Evolutionary conservation across 1,284 basidiomycete species (phyloP), one percentile per base, ranked within the genome.

Genomic region (Austropuccinia psidii): DNA sequence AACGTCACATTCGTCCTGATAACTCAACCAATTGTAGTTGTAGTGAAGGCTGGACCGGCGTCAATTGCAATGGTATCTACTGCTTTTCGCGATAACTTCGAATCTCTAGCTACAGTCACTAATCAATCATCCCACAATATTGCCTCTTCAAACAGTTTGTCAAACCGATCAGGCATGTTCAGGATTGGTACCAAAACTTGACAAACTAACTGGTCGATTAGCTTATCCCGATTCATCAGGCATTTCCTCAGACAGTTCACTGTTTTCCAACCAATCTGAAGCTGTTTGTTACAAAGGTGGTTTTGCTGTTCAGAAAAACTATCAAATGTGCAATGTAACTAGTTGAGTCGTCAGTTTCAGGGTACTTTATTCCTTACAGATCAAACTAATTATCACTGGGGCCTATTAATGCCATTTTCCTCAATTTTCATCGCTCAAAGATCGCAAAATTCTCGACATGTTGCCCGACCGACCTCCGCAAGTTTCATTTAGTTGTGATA

Each of bases 291-390:
- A 96, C 84, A 89, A 85, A 73, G 91, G 90, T 54, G 95, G 95
- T 15, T 86, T 90, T 78, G 92, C 92, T 0, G 89, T 98, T 17
- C 89, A 91, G 81, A 88, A 87, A 80, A 93, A 93, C 78, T 93
- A 93, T 81, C 95, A 98, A 81, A 91, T 96, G 87, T 98, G 95
- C 83, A 88, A 97, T 80, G 94, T 98, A 33, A 98, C 94, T 17
- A 97, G 91, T 93, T 79, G 78, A 90, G 83, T 15, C 55, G 8
- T 45, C 41, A 11, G n/a, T 11, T 45, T 45, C n/a, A 6, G 31
- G 15, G 15, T n/a, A 8, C 19, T 24, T 58, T n/a, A 24, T 41
- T 24, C 24, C 49, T 50, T 7, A 15, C 29, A 11, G 11, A 27
- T 41, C 4, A 9, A 13, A 17, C 29, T 17, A 17, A 2, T 35